Evolutionary conservation across 345 rosid species (phyloP), one percentile per base, ranked within the genome.

Genomic region (Acer saccharum): DNA sequence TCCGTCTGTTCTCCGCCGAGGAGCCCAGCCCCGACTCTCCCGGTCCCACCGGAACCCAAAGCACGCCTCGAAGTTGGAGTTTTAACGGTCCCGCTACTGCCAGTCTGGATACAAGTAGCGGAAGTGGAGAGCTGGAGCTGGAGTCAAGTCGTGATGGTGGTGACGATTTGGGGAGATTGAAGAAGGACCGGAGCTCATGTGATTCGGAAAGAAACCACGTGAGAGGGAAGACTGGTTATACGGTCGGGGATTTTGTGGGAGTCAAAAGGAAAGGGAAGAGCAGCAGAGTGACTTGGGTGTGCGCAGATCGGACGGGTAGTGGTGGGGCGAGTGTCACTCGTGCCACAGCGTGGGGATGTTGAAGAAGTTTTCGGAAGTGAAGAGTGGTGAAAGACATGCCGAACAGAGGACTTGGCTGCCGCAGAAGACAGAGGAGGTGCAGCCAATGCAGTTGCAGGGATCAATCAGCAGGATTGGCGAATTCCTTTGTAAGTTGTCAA

Each of bases 271-370:
- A 86, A 80, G 88, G 87, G 23, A 85, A 88, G 81, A 82, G 77
- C 76, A 76, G 20, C 61, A 89, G 80, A 69, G 69, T 58, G 25
- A 73, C 48, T 54, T 95, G 92, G 90, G 98, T 95, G 61, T 95
- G 96, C 70, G 80, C 82, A 17, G 68, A 71, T 58, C 88, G 10
- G 91, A 90, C 0, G 97, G 92, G 10, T 95, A 95, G 81, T 95
- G 99, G 99, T 92, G 99, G 99, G 99, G 98, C 2, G 70, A 71
- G 68, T 95, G 99, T 74, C 88, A 90, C 41, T 18, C 79, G 13
- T 93, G 99, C 35, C 58, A 78, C 2, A 55, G 35, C 29, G 87
- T 81, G 1, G 98, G 94, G 76, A 86, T 97, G 9, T 70, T 95
- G 88, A 85, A 84, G 79, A 84, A 80, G 77, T 90, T 92, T 70